A percentile compares a stretch with the other conserved stretches of the same genome.
Evolutionary conservation across 305 asterid genomes (phyloP).

Genomic region (Plantago coronopus): DNA sequence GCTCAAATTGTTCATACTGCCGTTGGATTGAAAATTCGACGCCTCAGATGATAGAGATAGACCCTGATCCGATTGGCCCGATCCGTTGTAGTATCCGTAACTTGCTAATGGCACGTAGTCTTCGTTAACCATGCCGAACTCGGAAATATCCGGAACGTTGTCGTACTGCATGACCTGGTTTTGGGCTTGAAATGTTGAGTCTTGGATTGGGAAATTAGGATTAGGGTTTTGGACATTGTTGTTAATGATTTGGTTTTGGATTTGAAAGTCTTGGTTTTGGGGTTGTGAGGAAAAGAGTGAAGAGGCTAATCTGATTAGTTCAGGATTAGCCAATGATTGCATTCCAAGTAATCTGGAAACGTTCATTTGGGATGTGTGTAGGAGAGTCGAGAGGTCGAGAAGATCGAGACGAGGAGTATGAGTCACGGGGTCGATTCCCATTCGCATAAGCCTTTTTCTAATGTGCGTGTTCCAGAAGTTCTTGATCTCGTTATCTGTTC

Average conservation of each 20-base stretch:
- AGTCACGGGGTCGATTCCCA: slow-evolving; percentile 91
- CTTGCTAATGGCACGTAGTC: slow-evolving; percentile 34
- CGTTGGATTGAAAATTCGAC: slow-evolving; percentile 47
- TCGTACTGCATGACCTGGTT: slow-evolving; percentile 35
- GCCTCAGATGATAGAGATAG: slow-evolving; percentile 42
- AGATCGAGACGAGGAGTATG: slow-evolving; percentile 82
- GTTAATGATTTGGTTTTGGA: slow-evolving; percentile 28
- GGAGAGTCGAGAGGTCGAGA: slow-evolving; percentile 61
- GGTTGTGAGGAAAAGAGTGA: slow-evolving; percentile 50
- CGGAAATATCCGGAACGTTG: slow-evolving; percentile 25
- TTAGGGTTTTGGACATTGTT: slow-evolving; percentile 29
- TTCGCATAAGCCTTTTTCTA: slow-evolving; percentile 70
- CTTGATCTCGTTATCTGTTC: slow-evolving; percentile 86
- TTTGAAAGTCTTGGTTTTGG: slow-evolving; percentile 30
- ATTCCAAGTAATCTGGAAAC: slow-evolving; percentile 53
- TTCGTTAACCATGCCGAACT: slow-evolving; percentile 25
- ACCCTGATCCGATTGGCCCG: slow-evolving; percentile 3
- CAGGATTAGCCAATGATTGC: slow-evolving; percentile 51
- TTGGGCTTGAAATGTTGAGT: slow-evolving; percentile 24
- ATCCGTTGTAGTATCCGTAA: slow-evolving; percentile 28
- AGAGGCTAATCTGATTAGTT: slow-evolving; percentile 44
- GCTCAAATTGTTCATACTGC: slow-evolving; percentile 25
- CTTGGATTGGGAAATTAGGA: slow-evolving; percentile 34
- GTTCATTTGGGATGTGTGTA: slow-evolving; percentile 49
- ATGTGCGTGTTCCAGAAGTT: slow-evolving; percentile 89